Evolutionary conservation across 257 asterid species (phyloP).

Genomic region (Ilex asprella): DNA sequence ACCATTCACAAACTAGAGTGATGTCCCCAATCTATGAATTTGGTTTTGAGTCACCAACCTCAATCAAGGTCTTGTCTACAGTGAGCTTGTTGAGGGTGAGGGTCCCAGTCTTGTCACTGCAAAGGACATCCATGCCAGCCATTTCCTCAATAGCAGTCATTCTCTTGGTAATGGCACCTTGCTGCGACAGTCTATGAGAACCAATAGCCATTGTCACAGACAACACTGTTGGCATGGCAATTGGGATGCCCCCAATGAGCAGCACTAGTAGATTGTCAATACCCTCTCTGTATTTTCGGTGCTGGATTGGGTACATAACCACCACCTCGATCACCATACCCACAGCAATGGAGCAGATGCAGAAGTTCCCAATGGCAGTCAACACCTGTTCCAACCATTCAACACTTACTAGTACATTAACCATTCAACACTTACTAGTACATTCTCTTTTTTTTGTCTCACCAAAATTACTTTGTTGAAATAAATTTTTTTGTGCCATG

Average conservation of each 20-base stretch:
- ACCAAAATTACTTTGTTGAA: not conserved
- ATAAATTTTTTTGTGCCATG: not conserved
- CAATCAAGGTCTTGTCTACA: constrained; percentile 61
- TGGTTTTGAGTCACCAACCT: constrained; percentile 39
- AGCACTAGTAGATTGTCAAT: constrained; percentile 78
- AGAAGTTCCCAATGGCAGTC: constrained; percentile 88
- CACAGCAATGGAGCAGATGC: constrained; percentile 74
- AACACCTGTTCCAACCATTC: constrained; percentile 40
- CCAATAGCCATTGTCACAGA: constrained; percentile 98
- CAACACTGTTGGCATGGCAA: constrained; percentile 92
- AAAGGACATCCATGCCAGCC: constrained; percentile 96
- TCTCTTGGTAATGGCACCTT: constrained; percentile 96
- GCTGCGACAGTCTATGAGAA: constrained; percentile 78
- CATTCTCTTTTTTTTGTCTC: not conserved
- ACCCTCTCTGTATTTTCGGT: constrained; percentile 65
- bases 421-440: no score
- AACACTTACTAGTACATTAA: not conserved
- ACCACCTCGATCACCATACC: constrained; percentile 74
- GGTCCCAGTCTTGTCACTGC: constrained; percentile 94
- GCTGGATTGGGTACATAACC: constrained; percentile 79
- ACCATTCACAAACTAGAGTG: not conserved
- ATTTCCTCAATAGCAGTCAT: constrained; percentile 98
- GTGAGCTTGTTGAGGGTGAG: constrained; percentile 90
- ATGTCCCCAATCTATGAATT: not conserved
- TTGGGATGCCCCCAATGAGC: constrained; percentile 91